phyloP scores from a whole-genome alignment of 306 rosid species.

The Lagenaria siceraria region DNA sequence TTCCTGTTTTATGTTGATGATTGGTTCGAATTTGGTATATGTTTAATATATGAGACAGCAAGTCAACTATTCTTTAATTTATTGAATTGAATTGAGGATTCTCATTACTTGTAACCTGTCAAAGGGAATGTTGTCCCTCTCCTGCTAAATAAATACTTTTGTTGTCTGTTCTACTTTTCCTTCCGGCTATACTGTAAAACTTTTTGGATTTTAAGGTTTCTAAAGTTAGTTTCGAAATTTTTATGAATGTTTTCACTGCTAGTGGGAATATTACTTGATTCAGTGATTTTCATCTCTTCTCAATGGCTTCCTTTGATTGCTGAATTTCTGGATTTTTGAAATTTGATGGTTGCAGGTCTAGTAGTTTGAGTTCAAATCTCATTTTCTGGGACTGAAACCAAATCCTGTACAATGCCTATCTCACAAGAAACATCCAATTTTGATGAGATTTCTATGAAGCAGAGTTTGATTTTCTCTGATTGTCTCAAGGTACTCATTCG shows the following conservation, averaged over 20 bases:
- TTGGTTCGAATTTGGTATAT: conserved; percentile 16
- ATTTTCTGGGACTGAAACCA: conserved; percentile 48
- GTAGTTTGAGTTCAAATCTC: conserved; percentile 14
- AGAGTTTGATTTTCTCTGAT: conserved; percentile 86
- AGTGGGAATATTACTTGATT: background rate
- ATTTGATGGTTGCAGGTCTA: background rate
- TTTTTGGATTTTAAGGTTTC: background rate
- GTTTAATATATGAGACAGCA: conserved; percentile 15
- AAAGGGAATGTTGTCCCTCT: conserved; percentile 19
- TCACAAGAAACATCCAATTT: conserved; percentile 60
- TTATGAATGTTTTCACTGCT: background rate
- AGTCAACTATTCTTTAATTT: conserved; percentile 24
- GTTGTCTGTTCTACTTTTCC: conserved; percentile 1
- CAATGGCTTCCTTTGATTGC: background rate
- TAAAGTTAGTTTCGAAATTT: background rate
- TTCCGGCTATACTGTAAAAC: background rate
- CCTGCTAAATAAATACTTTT: conserved; percentile 18
- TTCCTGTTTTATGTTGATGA: conserved; percentile 19
- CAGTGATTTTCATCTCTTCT: background rate
- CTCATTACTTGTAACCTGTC: conserved; percentile 22
- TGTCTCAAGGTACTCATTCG: conserved; percentile 57
- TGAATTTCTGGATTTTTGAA: background rate
- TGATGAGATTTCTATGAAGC: conserved; percentile 95
- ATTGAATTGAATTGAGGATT: conserved; percentile 26
- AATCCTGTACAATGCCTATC: conserved; percentile 34